Evolutionary conservation across 495 filamentous ascomycete species (phyloP).

Genomic region (Pyrenopolyporus hunteri): DNA sequence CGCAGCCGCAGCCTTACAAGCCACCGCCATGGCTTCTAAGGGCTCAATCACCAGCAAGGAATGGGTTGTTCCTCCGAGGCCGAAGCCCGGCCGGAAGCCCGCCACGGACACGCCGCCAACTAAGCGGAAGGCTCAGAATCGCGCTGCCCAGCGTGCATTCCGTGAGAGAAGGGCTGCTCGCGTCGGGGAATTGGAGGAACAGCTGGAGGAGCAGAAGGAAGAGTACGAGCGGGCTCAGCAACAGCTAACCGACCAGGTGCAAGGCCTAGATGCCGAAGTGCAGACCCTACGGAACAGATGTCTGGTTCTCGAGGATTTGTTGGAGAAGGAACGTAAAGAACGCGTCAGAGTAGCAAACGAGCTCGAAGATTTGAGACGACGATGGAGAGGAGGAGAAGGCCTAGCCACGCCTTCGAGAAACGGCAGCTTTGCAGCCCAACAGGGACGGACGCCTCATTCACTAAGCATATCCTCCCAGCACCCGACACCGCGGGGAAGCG

Average conservation of each 20-base stretch:
- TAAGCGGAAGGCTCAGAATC: conserved; percentile 91
- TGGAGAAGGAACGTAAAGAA: conserved; percentile 50
- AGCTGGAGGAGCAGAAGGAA: conserved; percentile 68
- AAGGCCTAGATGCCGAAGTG: conserved; percentile 53
- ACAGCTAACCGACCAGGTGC: conserved; percentile 53
- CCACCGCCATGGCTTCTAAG: conserved; percentile 39
- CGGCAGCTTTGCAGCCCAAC: conserved; percentile 31
- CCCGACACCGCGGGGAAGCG: conserved; percentile 34
- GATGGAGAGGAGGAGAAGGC: conserved; percentile 27
- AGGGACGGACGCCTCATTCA: conserved; percentile 21
- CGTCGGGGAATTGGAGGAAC: conserved; percentile 85
- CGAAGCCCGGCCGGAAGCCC: conserved; percentile 92
- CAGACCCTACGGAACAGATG: conserved; percentile 51
- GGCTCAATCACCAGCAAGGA: conserved; percentile 74
- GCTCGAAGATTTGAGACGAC: conserved; percentile 32
- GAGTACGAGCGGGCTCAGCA: conserved; percentile 54
- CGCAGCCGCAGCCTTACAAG: conserved; percentile 11
- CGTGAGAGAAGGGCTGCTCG: conserved; percentile 84
- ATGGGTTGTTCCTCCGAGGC: conserved; percentile 87
- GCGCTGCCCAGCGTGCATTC: conserved; percentile 90
- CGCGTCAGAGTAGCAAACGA: conserved; percentile 36
- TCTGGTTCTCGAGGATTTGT: conserved; percentile 47
- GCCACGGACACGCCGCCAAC: conserved; percentile 90
- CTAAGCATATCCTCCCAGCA: conserved; percentile 27
- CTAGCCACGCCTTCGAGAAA: conserved; percentile 35